Evolutionary conservation across 2,329 filamentous ascomycete genomes (phyloP), one percentile per base, ranked within the genome.

Genomic region (Fusarium pseudoanthophilum): DNA sequence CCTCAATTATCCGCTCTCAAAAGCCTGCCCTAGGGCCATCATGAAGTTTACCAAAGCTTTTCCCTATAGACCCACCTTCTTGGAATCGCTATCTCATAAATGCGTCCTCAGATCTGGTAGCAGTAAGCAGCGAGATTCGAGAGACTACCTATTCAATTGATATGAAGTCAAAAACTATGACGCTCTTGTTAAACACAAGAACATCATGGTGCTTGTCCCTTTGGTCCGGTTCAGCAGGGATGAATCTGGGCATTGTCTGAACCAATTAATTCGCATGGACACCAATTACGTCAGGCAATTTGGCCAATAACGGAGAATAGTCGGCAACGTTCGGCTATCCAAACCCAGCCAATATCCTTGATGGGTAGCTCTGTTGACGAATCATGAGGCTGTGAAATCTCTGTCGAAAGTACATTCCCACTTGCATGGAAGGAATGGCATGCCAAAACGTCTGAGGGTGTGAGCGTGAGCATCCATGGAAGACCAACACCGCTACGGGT

Each of bases 261-360:
- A 24, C 75, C 73, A 77, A 77, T 77, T 64, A 69, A 28, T 52
- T 26, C 24, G 24, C 21, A n/a, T 28, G 8, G 18, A 64, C 49
- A 37, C 14, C 34, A 52, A 51, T 46, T 42, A 52, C 42, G 40
- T 42, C 49, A 43, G 48, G 21, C 24, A 13, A 1, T n/a, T 51
- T 42, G 26, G 20, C 75, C 73, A 77, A 75, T 77, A 18, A 30
- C 63, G 75, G 75, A 67, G 74, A 74, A 71, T 77, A 75, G 45
- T 77, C 75, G 75, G 75, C 64, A 75, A 74, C 48, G 66, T 72
- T 77, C 75, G 75, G 75, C 56, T 75, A 75, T 69, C 14, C 26
- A 21, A 51, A 39, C 7, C 13, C 51, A 60, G 57, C 45, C 56
- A 61, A 72, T 42, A 60, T 43, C 42, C 68, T 71, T 69, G 52